Evolutionary conservation across 208 protist genomes (phyloP).

Genomic region (Crithidia expoeki): DNA sequence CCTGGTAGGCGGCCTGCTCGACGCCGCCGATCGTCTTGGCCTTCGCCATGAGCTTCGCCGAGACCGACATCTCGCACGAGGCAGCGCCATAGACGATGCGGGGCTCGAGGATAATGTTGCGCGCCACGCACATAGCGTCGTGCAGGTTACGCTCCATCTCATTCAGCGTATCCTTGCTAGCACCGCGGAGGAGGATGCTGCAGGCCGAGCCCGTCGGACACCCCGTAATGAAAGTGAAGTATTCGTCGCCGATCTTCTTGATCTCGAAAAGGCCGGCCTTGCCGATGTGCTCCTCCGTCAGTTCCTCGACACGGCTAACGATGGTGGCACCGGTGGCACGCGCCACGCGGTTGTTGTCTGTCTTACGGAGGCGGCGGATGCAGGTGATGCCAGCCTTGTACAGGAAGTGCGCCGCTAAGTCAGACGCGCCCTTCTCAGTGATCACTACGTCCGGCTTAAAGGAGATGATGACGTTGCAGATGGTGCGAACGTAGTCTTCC

Average conservation of each 20-base stretch:
- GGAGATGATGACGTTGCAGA: constrained; percentile 98
- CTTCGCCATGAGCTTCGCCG: constrained; percentile 91
- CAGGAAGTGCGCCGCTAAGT: constrained; percentile 99
- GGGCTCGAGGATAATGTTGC: constrained; percentile 98
- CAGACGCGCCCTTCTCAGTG: constrained; percentile 99
- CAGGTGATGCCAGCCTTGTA: constrained; percentile 97
- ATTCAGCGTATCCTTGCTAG: constrained; percentile 99
- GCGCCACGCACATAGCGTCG: constrained; percentile 99
- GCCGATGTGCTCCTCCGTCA: constrained; percentile 98
- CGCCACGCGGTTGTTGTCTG: constrained; percentile 99
- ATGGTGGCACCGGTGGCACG: constrained; percentile 98
- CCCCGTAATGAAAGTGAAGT: constrained; percentile 99
- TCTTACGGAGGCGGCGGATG: constrained; percentile 98
- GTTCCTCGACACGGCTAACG: constrained; percentile 96
- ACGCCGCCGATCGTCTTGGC: constrained; percentile 96
- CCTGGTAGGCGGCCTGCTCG: constrained; percentile 97
- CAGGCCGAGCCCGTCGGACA: constrained; percentile 99
- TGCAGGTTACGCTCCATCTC: constrained; percentile 99
- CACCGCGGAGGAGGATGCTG: constrained; percentile 99
- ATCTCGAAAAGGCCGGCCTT: constrained; percentile 99
- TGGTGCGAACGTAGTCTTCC: constrained; percentile 98
- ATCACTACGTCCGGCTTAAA: constrained; percentile 99
- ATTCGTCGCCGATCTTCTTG: constrained; percentile 99
- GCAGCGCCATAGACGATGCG: constrained; percentile 98
- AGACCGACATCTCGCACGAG: constrained; percentile 97